Base-by-base conservation (phyloP, 305 asterid genomes). In the Rubia balearica region DNA sequence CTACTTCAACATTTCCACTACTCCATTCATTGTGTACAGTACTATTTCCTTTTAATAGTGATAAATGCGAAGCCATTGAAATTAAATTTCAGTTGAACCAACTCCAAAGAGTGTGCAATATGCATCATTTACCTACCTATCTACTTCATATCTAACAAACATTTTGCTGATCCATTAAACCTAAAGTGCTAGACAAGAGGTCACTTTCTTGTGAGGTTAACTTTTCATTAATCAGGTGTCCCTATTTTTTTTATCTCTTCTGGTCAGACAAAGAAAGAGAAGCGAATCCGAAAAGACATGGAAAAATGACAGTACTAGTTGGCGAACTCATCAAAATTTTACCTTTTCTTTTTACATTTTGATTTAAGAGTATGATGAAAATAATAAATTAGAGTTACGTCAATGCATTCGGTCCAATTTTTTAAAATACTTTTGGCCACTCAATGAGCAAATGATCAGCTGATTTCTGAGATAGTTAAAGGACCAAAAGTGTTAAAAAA, bases 101-200 rank as follows among this genome's bases (percentile, higher is more conserved):
- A 60, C 65, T 60, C 40, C 41, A 27, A 22, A 24, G 65, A 60
- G 65, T 60, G 40, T 22, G 33, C 9, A 30, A 51, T 30, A 27
- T 60, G 40, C 65, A 60, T 60, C 65, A 60, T 60, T 22, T 30
- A 60, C 65, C 65, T 60, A 60, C 41, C 65, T 4, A 60, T 22
- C 65, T 11, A 27, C 65, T 60, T 8, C 65, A 60, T 60, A 60
- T 60, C 65, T 24, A 22, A 60, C 65, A 14, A 60, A 60, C 11
- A 57, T 22, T 22, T 57, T 57, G 30, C 14, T 57, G 63, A 57
- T 57, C 8, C 40, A 60, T 60, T 11, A 22, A 60, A 22, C 13
- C 36, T 11, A 22, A 60, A 21, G 40, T 60, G 38, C 40, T 60
- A 60, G 65, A 60, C 17, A 60, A 21, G 9, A 27, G 7, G 65